These are phyloP conservation scores for Ensete ventricosum DNA, from an alignment of 176 grass and related monocot species.

Conservation along the genomic window DNA sequence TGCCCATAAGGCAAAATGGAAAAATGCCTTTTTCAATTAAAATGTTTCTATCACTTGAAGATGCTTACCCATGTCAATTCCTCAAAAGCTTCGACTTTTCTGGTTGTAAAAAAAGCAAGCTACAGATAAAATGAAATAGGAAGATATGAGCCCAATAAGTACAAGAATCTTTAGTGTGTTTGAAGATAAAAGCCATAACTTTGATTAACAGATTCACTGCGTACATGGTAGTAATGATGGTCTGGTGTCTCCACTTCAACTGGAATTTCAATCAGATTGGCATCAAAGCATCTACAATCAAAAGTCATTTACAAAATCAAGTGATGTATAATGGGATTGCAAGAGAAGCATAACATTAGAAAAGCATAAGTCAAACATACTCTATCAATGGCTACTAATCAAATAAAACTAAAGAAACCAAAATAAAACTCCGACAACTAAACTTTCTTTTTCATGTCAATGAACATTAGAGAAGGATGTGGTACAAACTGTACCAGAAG, in stretches of 20 bases:
- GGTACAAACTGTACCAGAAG: too few relatives aligned
- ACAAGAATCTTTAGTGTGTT: neutral
- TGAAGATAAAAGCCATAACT: neutral
- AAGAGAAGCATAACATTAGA: too few relatives aligned
- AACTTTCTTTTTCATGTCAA: too few relatives aligned
- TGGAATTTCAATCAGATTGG: conserved; percentile 64
- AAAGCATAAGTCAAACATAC: too few relatives aligned
- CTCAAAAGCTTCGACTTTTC: conserved; percentile 72
- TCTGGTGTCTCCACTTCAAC: conserved; percentile 73
- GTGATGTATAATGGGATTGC: too few relatives aligned
- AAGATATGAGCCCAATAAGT: conserved; percentile 10
- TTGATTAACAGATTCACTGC: conserved; percentile 9
- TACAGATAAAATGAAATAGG: conserved; percentile 25
- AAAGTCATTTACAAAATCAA: neutral
- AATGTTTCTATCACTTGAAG: conserved; percentile 4
- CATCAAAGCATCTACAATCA: conserved; percentile 52
- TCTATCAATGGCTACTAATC: too few relatives aligned
- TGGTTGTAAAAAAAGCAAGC: conserved; percentile 67
- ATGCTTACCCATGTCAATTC: conserved; percentile 70
- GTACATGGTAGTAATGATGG: conserved; percentile 68
- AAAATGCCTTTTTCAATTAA: neutral
- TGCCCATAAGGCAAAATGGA: too few relatives aligned
- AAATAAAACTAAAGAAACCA: too few relatives aligned
- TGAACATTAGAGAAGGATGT: too few relatives aligned
- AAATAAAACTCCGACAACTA: too few relatives aligned